phyloP scores from a whole-genome alignment of 1,284 basidiomycete species.

The Mycosarcoma maydis region DNA sequence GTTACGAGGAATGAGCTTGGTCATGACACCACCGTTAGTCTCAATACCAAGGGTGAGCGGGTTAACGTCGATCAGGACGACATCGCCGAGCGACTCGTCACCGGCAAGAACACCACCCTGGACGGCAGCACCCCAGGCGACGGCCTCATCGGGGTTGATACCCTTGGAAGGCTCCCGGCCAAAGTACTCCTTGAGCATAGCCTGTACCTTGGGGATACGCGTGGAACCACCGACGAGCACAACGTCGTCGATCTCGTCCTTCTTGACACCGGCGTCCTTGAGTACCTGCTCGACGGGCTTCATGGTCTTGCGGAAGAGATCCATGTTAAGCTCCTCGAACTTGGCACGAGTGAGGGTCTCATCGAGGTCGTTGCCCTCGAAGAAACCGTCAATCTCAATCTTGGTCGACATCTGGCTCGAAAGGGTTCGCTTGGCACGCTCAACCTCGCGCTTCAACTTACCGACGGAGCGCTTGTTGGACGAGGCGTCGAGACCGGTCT shows the following conservation, averaged over 20 bases:
- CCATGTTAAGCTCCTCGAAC: conserved; percentile 98
- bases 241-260: conserved; percentile 94
- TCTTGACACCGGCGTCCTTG: conserved; percentile 97
- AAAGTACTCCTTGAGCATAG: conserved; percentile 90
- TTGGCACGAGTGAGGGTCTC: conserved; percentile 83
- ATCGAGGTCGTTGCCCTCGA: conserved; percentile 93
- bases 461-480: conserved; percentile 88
- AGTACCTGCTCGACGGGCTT: conserved; percentile 98
- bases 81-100: conserved; percentile 81
- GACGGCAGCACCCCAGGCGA: conserved; percentile 93
- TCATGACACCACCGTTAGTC: conserved; percentile 98
- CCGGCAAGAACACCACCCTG: conserved; percentile 96
- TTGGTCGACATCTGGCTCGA: conserved; percentile 79
- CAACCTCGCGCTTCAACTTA: conserved; percentile 97
- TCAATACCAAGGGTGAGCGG: conserved; percentile 95
- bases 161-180: conserved; percentile 91
- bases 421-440: conserved; percentile 96
- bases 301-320: conserved; percentile 98
- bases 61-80: conserved; percentile 95
- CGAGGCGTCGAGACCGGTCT: conserved; percentile 72
- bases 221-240: conserved; percentile 98
- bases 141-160: conserved; percentile 83
- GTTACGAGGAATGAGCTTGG: conserved; percentile 94
- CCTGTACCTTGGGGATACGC: conserved; percentile 96
- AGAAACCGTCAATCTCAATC: conserved; percentile 85